Conservation (phyloP, 306 rosid species). For the Cucurbita pepo region DNA sequence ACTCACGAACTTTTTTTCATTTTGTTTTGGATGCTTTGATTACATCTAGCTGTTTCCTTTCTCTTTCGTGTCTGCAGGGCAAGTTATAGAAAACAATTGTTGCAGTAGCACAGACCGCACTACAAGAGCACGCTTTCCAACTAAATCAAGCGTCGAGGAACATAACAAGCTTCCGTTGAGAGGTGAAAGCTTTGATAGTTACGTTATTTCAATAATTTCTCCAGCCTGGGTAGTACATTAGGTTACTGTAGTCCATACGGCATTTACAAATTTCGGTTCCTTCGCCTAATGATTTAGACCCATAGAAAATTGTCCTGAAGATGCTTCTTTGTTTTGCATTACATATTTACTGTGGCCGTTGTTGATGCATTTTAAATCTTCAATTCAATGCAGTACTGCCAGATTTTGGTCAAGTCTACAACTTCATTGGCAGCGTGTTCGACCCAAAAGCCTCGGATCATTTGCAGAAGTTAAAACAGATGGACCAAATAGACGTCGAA, state of each 20-base stretch:
- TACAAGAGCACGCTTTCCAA: constrained; percentile 24
- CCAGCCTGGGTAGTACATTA: neutral
- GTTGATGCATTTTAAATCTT: neutral
- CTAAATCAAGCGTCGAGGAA: constrained; percentile 34
- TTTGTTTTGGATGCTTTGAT: neutral
- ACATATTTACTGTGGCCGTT: neutral
- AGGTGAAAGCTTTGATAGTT: constrained; percentile 25
- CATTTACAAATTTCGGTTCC: neutral
- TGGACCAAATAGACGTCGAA: constrained; percentile 90
- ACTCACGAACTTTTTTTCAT: neutral
- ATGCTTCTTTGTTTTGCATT: neutral
- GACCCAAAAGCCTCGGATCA: constrained; percentile 60
- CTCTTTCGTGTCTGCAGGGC: constrained; percentile 22
- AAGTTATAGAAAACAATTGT: constrained; percentile 37
- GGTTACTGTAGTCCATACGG: neutral
- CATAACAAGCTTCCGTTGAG: constrained; percentile 38
- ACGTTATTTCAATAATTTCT: neutral
- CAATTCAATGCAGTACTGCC: constrained; percentile 65
- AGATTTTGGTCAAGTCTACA: constrained; percentile 73
- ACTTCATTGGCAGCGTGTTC: constrained; percentile 87
- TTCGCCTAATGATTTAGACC: neutral
- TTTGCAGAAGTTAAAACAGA: constrained; percentile 55
- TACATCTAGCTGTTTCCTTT: neutral
- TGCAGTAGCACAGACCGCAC: constrained; percentile 61
- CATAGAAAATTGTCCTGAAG: neutral